Conservation (phyloP, 208 protist genomes). For the Crithidia bombi region DNA sequence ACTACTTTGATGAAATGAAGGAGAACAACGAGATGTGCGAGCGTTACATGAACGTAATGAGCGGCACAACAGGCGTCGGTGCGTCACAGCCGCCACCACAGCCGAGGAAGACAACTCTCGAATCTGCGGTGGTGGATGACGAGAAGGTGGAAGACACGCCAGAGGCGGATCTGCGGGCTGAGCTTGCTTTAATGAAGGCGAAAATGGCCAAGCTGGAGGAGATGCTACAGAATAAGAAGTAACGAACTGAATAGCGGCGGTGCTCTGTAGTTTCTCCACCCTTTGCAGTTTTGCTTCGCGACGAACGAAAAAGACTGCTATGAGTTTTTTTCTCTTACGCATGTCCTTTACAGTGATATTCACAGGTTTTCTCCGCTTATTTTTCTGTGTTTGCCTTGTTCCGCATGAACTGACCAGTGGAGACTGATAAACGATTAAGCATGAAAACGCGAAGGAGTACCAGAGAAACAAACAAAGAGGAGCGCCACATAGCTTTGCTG, state of each 20-base stretch:
- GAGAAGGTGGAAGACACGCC: neutral
- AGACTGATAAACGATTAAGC: neutral
- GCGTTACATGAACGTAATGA: neutral
- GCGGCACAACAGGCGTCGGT: neutral
- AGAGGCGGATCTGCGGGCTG: constrained; percentile 32
- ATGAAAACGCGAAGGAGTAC: neutral
- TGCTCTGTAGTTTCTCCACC: no score
- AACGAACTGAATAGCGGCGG: constrained; percentile 4
- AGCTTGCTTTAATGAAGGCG: constrained; percentile 60
- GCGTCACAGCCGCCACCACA: neutral
- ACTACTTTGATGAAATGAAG: constrained; percentile 31
- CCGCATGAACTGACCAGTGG: no score
- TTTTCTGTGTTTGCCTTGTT: neutral
- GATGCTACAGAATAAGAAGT: constrained; percentile 40
- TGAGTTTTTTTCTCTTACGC: constrained; percentile 6
- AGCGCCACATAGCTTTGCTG: no score
- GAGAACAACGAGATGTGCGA: constrained; percentile 16
- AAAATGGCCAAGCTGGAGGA: constrained; percentile 64
- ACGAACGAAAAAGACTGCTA: neutral
- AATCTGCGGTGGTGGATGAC: neutral
- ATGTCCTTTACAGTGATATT: neutral
- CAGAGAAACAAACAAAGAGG: no score
- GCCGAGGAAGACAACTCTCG: neutral
- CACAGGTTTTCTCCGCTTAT: neutral
- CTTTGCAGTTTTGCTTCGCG: neutral